Percentiles rank a stretch among this genome's conserved stretches.
Conservation (phyloP, 176 grass and related monocot genomes). For the Ananas comosus region DNA sequence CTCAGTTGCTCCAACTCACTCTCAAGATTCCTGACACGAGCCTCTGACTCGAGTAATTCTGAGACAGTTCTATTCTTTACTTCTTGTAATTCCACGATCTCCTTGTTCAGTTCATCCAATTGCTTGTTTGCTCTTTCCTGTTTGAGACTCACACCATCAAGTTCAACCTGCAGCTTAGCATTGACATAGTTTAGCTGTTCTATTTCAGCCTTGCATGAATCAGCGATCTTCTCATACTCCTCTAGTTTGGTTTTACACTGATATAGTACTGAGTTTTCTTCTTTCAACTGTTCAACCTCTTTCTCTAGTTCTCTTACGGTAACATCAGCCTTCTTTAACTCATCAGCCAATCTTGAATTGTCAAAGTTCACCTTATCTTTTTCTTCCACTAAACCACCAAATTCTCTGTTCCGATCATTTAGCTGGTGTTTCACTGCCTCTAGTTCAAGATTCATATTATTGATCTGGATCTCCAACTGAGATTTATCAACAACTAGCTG, state of each 20-base stretch:
- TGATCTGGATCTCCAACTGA: not conserved
- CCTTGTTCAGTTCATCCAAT: conserved; percentile 27
- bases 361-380: conserved; percentile 22
- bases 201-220: conserved; percentile 5
- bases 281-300: conserved; percentile 28
- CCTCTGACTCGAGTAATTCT: conserved; percentile 28
- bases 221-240: conserved; percentile 2
- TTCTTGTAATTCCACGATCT: conserved; percentile 16
- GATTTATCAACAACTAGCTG: conserved; percentile 11
- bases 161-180: conserved; percentile 5
- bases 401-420: conserved; percentile 29
- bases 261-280: conserved; percentile 26
- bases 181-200: conserved; percentile 1
- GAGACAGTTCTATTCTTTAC: conserved; percentile 28
- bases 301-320: conserved; percentile 33
- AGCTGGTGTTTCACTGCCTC: not conserved
- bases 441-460: not conserved
- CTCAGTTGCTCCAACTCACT: conserved; percentile 28
- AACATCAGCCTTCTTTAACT: conserved; percentile 6
- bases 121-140: not conserved
- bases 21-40: conserved; percentile 23
- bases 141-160: not conserved
- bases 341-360: conserved; percentile 22
- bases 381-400: conserved; percentile 28
- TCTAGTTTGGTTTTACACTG: not conserved